Conservation (phyloP, 768 basidiomycete species). For the Nidula microcarpa region DNA sequence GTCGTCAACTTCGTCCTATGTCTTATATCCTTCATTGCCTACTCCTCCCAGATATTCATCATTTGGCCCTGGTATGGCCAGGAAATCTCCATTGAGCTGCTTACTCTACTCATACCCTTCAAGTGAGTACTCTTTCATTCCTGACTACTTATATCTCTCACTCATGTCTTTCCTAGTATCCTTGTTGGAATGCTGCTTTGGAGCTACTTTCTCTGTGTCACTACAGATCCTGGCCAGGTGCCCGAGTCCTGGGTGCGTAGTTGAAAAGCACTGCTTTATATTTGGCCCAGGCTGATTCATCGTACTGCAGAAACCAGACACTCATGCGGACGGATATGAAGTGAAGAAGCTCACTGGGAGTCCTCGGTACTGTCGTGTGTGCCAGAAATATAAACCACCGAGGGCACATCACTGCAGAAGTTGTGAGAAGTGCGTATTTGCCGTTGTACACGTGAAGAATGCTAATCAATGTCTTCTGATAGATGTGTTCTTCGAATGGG, state of each 20-base stretch:
- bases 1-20: conserved; percentile 66
- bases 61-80: conserved; percentile 92
- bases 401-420: conserved; percentile 90
- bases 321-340: conserved; percentile 71
- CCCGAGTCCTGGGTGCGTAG: conserved; percentile 74
- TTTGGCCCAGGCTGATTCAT: not conserved
- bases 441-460: not conserved
- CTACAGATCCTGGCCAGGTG: conserved; percentile 81
- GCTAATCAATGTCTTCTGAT: not conserved
- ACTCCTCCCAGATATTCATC: conserved; percentile 85
- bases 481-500: conserved; percentile 92
- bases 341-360: conserved; percentile 84
- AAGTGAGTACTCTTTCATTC: conserved; percentile 54
- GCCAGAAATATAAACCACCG: conserved; percentile 82
- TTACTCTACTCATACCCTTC: conserved; percentile 82
- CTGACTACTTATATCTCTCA: not conserved
- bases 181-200: conserved; percentile 76
- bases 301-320: conserved; percentile 65
- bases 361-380: conserved; percentile 85
- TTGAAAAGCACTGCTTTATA: not conserved
- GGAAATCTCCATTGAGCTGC: conserved; percentile 67
- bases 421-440: conserved; percentile 66
- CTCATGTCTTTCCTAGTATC: conserved; percentile 39
- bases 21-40: conserved; percentile 84
- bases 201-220: conserved; percentile 86